These are phyloP conservation scores for Scytalidium lignicola DNA, from an alignment of 2,329 filamentous ascomycete species.

Conservation along the genomic window DNA sequence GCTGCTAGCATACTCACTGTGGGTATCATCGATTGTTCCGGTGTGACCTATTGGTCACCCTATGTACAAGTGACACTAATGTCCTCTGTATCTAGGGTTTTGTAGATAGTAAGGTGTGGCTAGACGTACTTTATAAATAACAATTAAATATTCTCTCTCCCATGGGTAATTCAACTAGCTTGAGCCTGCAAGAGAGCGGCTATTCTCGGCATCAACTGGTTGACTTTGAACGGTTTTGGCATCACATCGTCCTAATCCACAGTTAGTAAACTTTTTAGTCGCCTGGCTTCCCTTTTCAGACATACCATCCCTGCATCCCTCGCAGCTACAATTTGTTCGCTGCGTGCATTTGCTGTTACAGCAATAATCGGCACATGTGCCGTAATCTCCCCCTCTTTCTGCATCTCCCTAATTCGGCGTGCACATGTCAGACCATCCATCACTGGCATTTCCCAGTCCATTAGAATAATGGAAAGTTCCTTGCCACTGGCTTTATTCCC, in stretches of 20 bases:
- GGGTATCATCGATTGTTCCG: too few relatives aligned
- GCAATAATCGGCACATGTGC: conserved; percentile 69
- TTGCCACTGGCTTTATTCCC: conserved; percentile 84
- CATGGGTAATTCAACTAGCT: neutral
- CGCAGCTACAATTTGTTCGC: conserved; percentile 66
- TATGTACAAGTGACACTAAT: too few relatives aligned
- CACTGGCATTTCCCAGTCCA: conserved; percentile 79
- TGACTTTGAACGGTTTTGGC: conserved; percentile 70
- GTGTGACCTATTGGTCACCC: too few relatives aligned
- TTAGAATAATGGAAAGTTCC: conserved; percentile 57
- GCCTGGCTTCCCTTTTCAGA: conserved; percentile 10
- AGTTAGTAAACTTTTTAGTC: conserved; percentile 6
- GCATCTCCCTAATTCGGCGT: conserved; percentile 60
- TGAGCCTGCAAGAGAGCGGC: conserved; percentile 33
- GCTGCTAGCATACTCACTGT: too few relatives aligned
- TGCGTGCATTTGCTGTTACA: conserved; percentile 70
- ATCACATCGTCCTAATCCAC: conserved; percentile 64
- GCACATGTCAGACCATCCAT: conserved; percentile 77
- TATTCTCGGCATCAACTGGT: conserved; percentile 62
- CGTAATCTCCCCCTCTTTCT: conserved; percentile 51
- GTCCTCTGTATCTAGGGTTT: too few relatives aligned
- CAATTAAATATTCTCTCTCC: neutral
- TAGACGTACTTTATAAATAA: neutral
- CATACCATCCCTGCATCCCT: conserved; percentile 67
- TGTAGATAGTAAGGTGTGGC: too few relatives aligned